These are phyloP conservation scores for Colletotrichum theobromicola DNA, from an alignment of 2,329 filamentous ascomycete genomes.

Conservation along the genomic window DNA sequence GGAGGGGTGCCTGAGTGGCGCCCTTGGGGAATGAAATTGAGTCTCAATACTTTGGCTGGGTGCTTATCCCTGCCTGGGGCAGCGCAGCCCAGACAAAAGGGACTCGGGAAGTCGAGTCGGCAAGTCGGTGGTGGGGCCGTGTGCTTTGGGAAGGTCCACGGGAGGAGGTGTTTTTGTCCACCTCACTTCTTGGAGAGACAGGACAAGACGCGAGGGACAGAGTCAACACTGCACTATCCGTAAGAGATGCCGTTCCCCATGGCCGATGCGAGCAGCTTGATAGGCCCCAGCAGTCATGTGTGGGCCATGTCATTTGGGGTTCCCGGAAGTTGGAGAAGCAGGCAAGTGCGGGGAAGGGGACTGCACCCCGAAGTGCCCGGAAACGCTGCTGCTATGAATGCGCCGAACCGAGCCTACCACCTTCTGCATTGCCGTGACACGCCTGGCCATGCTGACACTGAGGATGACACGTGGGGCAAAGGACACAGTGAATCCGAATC, in stretches of 20 bases:
- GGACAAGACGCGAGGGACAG: too few species aligned
- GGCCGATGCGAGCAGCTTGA: not conserved
- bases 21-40: not conserved
- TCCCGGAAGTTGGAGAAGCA: constrained; percentile 13
- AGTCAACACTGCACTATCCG: not conserved
- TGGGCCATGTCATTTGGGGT: not conserved
- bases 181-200: not conserved
- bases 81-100: not conserved
- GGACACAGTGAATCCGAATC: not conserved
- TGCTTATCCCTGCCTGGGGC: constrained; percentile 5
- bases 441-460: not conserved
- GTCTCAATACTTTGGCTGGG: not conserved
- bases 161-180: not conserved
- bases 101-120: constrained; percentile 21
- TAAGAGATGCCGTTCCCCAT: not conserved
- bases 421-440: not conserved
- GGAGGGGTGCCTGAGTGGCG: not conserved
- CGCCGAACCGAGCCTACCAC: not conserved
- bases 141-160: not conserved
- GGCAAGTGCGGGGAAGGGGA: constrained; percentile 11
- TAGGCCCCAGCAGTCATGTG: not conserved
- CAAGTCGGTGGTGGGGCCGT: constrained; percentile 8
- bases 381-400: not conserved
- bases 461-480: not conserved
- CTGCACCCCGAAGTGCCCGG: not conserved